Conservation (phyloP, 495 filamentous ascomycete species). For the Cryomyces minteri region DNA sequence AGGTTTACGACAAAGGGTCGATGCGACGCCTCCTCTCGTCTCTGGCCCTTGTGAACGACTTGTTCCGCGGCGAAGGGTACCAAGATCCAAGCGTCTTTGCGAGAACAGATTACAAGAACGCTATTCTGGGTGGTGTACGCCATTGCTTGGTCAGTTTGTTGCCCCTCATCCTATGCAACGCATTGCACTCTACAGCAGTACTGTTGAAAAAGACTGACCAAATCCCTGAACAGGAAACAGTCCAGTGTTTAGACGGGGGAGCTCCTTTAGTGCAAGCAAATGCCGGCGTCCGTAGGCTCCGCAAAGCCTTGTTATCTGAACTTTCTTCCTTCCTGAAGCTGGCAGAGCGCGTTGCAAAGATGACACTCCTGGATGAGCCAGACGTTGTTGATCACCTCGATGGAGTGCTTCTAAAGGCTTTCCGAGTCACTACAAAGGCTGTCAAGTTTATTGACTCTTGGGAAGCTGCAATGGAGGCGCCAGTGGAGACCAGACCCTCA, state of each 20-base stretch:
- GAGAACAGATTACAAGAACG: constrained; percentile 79
- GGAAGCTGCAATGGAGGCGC: constrained; percentile 38
- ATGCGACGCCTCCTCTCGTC: constrained; percentile 76
- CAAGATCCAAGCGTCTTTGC: constrained; percentile 53
- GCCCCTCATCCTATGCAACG: neutral
- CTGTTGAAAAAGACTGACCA: neutral
- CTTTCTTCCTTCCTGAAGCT: constrained; percentile 76
- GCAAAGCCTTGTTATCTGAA: constrained; percentile 77
- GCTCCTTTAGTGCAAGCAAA: constrained; percentile 51
- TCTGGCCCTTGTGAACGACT: constrained; percentile 81
- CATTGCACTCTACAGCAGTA: constrained; percentile 9
- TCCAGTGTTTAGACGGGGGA: constrained; percentile 73
- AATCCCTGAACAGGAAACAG: constrained; percentile 45
- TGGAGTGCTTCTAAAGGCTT: constrained; percentile 83
- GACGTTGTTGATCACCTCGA: constrained; percentile 59
- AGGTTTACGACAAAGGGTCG: constrained; percentile 72
- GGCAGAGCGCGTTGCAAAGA: constrained; percentile 60
- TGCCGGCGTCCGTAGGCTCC: constrained; percentile 57
- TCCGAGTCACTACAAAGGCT: constrained; percentile 80
- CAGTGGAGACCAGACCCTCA: too few relatives aligned
- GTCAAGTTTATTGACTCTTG: constrained; percentile 86
- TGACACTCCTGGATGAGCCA: constrained; percentile 30
- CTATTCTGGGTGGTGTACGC: constrained; percentile 82
- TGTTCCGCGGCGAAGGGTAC: constrained; percentile 51
- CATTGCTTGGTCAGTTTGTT: constrained; percentile 56